Base-by-base conservation (phyloP, 345 rosid genomes). In the Linum lewisii region DNA sequence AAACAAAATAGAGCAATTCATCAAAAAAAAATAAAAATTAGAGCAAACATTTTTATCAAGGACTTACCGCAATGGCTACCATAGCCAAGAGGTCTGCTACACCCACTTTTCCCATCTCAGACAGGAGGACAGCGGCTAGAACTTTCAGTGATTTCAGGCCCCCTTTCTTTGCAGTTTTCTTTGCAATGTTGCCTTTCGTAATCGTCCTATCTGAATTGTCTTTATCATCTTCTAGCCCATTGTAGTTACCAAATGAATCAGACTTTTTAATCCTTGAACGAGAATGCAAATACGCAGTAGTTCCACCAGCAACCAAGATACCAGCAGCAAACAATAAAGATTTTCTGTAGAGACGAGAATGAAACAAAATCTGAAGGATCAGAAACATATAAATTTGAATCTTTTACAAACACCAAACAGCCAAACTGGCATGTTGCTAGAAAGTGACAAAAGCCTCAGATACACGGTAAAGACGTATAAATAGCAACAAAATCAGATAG, bases 51-150 rank as follows among this genome's bases (percentile, higher is more conserved):
- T 2, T 18, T 7, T 9, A 47, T 21, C 45, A 67, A 62, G 63
- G 63, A 67, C 90, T 76, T 79, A 92, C 98, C 81, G 83, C 90
- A 21, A 82, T 81, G 64, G 73, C 90, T 51, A 83, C 74, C 72
- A 93, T 66, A 60, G 90, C 75, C 63, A 89, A 73, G 76, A 93
- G 87, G 75, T 89, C 86, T 70, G 85, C 84, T 57, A 84, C 96
- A 64, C 99, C 99, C 63, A 62, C 78, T 77, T 76, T 81, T 13
- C 97, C 99, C 86, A 93, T 89, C 64, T 79, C 72, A 49, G 92
- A 87, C 49, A 89, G 73, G 72, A 93, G 92, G 73, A 89, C 75
- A 49, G 81, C 80, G 32, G 85, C 79, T 57, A 93, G 76, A 65
- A 85, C 79, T 76, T 82, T 83, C 61, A 93, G 83, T 8, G 99